These are phyloP conservation scores for Urtica urens DNA, from an alignment of 306 rosid species.

Conservation along the genomic window DNA sequence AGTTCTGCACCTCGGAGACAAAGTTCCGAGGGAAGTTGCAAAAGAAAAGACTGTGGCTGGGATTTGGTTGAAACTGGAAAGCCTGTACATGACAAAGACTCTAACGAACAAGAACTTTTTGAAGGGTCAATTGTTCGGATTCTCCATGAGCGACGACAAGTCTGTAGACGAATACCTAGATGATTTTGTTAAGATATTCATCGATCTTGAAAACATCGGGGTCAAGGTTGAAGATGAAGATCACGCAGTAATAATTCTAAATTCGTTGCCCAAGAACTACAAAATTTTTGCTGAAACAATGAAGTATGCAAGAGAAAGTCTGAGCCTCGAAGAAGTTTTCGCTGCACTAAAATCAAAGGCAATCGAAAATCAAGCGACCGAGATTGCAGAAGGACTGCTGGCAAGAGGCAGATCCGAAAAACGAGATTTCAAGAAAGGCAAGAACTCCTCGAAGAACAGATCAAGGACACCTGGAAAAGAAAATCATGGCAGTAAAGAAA, in stretches of 20 bases:
- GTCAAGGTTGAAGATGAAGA: not conserved
- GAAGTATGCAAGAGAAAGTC: not conserved
- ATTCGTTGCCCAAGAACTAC: not conserved
- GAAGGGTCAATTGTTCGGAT: not conserved
- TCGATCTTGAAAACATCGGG: not conserved
- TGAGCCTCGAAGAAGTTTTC: not conserved
- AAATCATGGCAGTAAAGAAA: too few species aligned
- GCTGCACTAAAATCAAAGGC: not conserved
- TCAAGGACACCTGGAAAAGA: too few species aligned
- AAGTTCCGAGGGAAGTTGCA: not conserved
- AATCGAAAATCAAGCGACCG: not conserved
- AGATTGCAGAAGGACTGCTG: not conserved
- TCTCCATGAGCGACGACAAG: not conserved
- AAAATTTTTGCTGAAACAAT: not conserved
- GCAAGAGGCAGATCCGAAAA: not conserved
- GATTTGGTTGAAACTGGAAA: not conserved
- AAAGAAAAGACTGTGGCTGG: not conserved
- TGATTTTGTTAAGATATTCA: not conserved
- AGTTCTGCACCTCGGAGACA: not conserved
- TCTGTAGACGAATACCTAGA: not conserved
- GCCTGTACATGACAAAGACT: not conserved
- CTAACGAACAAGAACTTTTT: not conserved
- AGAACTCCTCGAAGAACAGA: not conserved
- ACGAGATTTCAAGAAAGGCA: not conserved
- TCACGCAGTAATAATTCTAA: not conserved